Evolutionary conservation across 371 early-diverging fungal genomes (phyloP), one percentile per base, ranked within the genome.

Genomic region (Nosema bombycis): DNA sequence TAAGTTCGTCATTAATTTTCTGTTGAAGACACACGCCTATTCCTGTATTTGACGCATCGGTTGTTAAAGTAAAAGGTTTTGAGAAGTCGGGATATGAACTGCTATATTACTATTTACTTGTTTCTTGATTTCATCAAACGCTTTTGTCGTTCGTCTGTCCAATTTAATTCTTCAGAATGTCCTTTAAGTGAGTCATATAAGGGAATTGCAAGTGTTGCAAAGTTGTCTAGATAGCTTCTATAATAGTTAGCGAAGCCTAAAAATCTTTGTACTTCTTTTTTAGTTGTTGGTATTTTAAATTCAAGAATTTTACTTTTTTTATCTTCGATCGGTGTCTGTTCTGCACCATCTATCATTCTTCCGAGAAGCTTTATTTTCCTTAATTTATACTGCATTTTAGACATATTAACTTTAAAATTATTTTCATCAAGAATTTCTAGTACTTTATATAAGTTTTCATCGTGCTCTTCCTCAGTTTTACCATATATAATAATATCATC

Each of bases 1-100:
- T 12, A 32, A 64, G 26, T 1, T 37, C 60, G 1, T 62, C 3
- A 33, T 70, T 58, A 38, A 60, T 66, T 72, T 76, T 62, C 38
- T 82, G 82, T 26, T 24, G 24, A 30, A 82, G 54, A 23, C 80
- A 64, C 4, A 62, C 73, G 28, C 80, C 82, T 18, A 80, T 63
- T 69, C 69, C 78, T 15, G 10, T 32, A 58, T 73, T 34, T 14
- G 66, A 62, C 14, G 80, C 80, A 74, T 80, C 82, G 1, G 82
- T 80, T 55, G 14, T 60, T 33, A 82, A 46, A 33, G 63, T 72
- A 64, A 72, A 76, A 14, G 32, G n/a, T 61, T 78, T 77, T 0
- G 58, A 46, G n/a, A 34, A 36, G 37, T 82, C 63, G 80, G 72
- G 14, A 81, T 24, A 21, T 28, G 33, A 15, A 57, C 18, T 15